Conservation (phyloP, 208 protist genomes). For the Leptomonas seymouri region DNA sequence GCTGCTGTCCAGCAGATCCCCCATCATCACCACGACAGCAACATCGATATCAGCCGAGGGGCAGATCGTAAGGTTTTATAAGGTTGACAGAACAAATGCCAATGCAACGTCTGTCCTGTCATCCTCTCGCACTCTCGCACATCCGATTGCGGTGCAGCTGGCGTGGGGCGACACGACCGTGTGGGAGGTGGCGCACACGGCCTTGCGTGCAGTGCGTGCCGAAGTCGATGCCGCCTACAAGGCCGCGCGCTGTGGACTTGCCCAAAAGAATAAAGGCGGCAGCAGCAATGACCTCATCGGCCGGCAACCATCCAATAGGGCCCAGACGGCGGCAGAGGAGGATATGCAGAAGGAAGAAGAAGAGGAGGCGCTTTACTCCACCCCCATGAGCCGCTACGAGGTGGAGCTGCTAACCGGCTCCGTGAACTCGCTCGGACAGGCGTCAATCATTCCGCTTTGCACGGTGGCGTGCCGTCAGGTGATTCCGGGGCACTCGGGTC, state of each 20-base stretch:
- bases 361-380: conserved; percentile 26
- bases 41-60: not conserved
- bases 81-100: not conserved
- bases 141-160: conserved; percentile 42
- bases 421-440: conserved; percentile 47
- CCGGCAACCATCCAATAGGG: not conserved
- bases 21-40: not conserved
- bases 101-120: not conserved
- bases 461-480: conserved; percentile 63
- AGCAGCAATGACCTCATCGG: not conserved
- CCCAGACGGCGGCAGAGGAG: not conserved
- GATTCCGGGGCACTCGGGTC: conserved; percentile 23
- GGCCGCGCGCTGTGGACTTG: not conserved
- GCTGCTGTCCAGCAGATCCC: not conserved
- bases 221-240: conserved; percentile 29
- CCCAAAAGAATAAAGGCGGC: not conserved
- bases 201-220: conserved; percentile 37
- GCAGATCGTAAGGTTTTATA: too few species aligned
- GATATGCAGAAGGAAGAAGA: conserved; percentile 8
- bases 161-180: conserved; percentile 64
- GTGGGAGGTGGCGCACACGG: conserved; percentile 41
- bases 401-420: conserved; percentile 49
- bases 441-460: conserved; percentile 42
- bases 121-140: not conserved
- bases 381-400: conserved; percentile 38